Evolutionary conservation across 257 asterid species (phyloP), one percentile per base, ranked within the genome.

Genomic region (Eustoma russellianum): DNA sequence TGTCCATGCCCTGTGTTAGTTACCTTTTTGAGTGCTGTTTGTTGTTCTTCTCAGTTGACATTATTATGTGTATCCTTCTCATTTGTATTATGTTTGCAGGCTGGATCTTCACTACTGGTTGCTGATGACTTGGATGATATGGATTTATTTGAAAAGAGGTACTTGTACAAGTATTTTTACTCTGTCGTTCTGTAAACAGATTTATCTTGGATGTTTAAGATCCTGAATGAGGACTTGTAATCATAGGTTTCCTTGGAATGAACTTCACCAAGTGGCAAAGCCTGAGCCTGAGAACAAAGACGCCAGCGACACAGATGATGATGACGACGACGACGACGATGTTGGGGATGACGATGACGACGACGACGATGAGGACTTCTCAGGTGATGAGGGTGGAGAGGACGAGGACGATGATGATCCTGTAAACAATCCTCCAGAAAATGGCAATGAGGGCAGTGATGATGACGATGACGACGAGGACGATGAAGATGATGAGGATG

Each of bases 291-390:
- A 81, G 40, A 79, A 79, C 70, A 60, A 79, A 56, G 96, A 86
- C 62, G 81, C 66, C 18, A 79, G 88, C 14, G 94, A 83, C 45
- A 71, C 86, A 0, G 96, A 86, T 60, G 77, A 86, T 13, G 88
- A 81, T 3, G 96, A 79, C 33, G 93, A 83, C 5, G 93, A 79
- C 0, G 90, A 75, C 0, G 86, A 72, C 0, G 89, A 71, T 33
- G 76, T 67, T 13, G 84, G 73, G 17, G 74, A 65, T 41, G 86
- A 73, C 8, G 91, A 76, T 0, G 95, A 85, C 40, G 96, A 84
- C 68, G 96, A 72, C 8, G 94, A 76, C 0, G 96, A 87, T 12
- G 94, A 79, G 53, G 96, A 84, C 74, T 83, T 87, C 73, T 84
- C 94, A 0, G 95, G 86, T 40, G 94, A 83, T 3, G 94, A 81